Evolutionary conservation across 345 rosid genomes (phyloP).

Genomic region (Physaria fendleri): DNA sequence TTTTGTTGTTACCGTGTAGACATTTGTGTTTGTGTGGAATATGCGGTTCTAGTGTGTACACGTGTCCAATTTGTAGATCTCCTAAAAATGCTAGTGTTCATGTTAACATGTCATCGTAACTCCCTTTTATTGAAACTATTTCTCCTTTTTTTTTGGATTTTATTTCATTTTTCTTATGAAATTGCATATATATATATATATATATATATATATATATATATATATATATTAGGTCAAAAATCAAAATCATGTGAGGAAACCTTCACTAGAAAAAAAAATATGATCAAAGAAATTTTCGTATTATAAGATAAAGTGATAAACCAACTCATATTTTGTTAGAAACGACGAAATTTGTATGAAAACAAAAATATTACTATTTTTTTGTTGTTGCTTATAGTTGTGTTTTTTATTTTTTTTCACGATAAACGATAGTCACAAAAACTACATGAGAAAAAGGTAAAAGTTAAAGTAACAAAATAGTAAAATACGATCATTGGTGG

Average conservation of each 20-base stretch:
- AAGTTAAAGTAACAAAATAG: too few relatives aligned
- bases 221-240: slow-evolving; percentile 5
- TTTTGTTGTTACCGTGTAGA: slow-evolving; percentile 79
- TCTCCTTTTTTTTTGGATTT: neutral
- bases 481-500: too few relatives aligned
- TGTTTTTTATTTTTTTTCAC: neutral
- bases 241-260: neutral
- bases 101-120: slow-evolving; percentile 52
- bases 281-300: too few relatives aligned
- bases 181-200: too few relatives aligned
- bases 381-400: neutral
- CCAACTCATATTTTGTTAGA: neutral
- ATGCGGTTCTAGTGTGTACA: slow-evolving; percentile 50
- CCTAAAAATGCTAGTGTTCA: slow-evolving; percentile 58
- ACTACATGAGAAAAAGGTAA: too few relatives aligned
- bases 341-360: neutral
- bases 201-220: too few relatives aligned
- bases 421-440: slow-evolving; percentile 12
- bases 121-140: slow-evolving; percentile 8
- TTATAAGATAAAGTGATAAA: neutral
- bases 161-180: neutral
- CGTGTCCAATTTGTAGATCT: slow-evolving; percentile 73
- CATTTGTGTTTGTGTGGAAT: slow-evolving; percentile 65
- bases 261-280: neutral
- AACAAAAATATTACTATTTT: neutral